phyloP scores from a whole-genome alignment of 2,329 filamentous ascomycete genomes.

The Claviceps cyperi region DNA sequence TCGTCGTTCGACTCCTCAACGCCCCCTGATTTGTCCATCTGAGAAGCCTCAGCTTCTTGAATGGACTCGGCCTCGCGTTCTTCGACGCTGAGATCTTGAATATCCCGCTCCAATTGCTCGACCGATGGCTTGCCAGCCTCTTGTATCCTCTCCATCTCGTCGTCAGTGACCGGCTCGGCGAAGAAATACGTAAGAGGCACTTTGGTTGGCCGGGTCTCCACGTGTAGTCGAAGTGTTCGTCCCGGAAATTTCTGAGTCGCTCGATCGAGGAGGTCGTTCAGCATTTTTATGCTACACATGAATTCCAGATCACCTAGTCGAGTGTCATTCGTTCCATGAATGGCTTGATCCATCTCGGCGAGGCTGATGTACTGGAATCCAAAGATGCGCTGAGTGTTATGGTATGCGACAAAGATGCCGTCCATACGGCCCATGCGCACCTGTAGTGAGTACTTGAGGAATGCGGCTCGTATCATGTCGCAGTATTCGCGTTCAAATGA shows the following conservation, averaged over 20 bases:
- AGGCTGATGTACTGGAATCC: conserved; percentile 91
- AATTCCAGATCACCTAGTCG: conserved; percentile 72
- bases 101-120: conserved; percentile 51
- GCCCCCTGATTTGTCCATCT: conserved; percentile 8
- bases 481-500: conserved; percentile 93
- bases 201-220: conserved; percentile 54
- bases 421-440: conserved; percentile 98
- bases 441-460: conserved; percentile 93
- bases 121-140: conserved; percentile 47
- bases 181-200: conserved; percentile 75
- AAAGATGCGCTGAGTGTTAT: conserved; percentile 91
- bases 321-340: conserved; percentile 64
- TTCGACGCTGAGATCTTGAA: conserved; percentile 35
- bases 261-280: conserved; percentile 66
- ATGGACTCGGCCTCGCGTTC: conserved; percentile 14
- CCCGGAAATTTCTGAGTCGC: conserved; percentile 64
- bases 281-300: conserved; percentile 59
- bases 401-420: conserved; percentile 91
- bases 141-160: conserved; percentile 63
- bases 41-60: conserved; percentile 7
- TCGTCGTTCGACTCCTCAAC: conserved; percentile 13
- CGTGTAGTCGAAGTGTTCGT: conserved; percentile 62
- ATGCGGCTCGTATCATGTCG: conserved; percentile 89
- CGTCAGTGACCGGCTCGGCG: conserved; percentile 65
- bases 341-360: conserved; percentile 70